A percentile compares a stretch with the other conserved stretches of the same genome.
Evolutionary conservation across 1,284 basidiomycete genomes (phyloP).

Genomic region (Puccinia novopanici): DNA sequence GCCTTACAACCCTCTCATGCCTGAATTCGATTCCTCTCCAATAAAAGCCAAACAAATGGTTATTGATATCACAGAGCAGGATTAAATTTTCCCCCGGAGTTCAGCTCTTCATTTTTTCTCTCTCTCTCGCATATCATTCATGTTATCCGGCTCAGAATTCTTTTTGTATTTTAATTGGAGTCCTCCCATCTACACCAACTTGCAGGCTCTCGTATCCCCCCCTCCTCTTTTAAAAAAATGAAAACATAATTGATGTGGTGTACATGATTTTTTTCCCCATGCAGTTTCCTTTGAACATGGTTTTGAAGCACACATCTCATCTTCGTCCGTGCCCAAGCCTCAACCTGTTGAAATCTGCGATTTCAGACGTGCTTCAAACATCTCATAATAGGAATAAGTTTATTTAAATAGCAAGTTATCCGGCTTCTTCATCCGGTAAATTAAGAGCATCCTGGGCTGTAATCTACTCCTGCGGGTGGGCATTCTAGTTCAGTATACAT

Average conservation of each 20-base stretch:
- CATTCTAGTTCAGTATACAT: not conserved
- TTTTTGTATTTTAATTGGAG: conserved; percentile 2
- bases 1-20: conserved; percentile 24
- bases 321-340: not conserved
- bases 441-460: conserved; percentile 1
- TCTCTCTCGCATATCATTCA: not conserved
- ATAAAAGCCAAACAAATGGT: conserved; percentile 1
- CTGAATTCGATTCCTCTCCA: conserved; percentile 25
- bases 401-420: not conserved
- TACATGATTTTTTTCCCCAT: too few relatives aligned
- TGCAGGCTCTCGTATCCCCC: not conserved
- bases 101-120: not conserved
- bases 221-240: too few relatives aligned
- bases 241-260: too few relatives aligned
- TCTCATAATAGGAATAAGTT: not conserved
- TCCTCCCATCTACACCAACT: not conserved
- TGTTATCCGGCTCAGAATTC: not conserved
- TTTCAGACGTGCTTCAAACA: not conserved
- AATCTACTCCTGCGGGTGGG: not conserved
- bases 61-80: conserved; percentile 15
- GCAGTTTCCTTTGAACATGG: too few relatives aligned
- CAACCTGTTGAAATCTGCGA: too few relatives aligned
- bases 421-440: conserved; percentile 8
- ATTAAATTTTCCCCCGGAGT: not conserved
- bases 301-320: not conserved